Percentiles rank a stretch among this genome's conserved stretches.
Evolutionary conservation across 2,329 filamentous ascomycete genomes (phyloP).

Genomic region (Arthrocladium fulminans): DNA sequence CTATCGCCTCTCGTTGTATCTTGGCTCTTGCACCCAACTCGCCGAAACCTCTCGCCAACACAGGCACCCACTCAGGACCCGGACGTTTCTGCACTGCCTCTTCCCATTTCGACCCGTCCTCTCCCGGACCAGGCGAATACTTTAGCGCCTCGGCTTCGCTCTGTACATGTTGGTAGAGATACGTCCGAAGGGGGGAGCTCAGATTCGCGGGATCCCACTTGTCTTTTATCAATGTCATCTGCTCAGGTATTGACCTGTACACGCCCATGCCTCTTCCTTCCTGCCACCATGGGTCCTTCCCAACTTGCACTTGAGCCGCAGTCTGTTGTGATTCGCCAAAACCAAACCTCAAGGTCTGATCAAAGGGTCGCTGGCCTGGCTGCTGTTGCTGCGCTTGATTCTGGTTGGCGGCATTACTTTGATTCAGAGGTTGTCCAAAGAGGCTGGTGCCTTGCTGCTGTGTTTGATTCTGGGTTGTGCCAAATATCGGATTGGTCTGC

Average conservation of each 20-base stretch:
- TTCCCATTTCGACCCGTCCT: slow-evolving; percentile 56
- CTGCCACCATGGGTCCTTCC: slow-evolving; percentile 14
- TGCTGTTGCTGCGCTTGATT: slow-evolving; percentile 27
- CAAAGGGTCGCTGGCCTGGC: slow-evolving; percentile 33
- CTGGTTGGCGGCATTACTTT: slow-evolving; percentile 10
- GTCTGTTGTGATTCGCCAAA: slow-evolving; percentile 34
- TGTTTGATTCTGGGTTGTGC: slow-evolving; percentile 10
- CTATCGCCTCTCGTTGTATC: slow-evolving; percentile 49
- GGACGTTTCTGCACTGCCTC: slow-evolving; percentile 54
- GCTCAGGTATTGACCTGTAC: slow-evolving; percentile 53
- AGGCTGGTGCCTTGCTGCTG: slow-evolving; percentile 18
- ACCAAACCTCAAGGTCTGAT: slow-evolving; percentile 31
- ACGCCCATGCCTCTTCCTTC: slow-evolving; percentile 30
- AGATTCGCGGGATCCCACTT: slow-evolving; percentile 52
- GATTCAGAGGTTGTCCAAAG: too few species aligned
- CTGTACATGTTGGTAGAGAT: slow-evolving; percentile 55
- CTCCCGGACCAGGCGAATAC: slow-evolving; percentile 49
- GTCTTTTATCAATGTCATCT: slow-evolving; percentile 50
- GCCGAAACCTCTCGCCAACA: slow-evolving; percentile 52
- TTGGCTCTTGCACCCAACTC: slow-evolving; percentile 50
- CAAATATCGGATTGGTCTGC: slow-evolving; percentile 26
- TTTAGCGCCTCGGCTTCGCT: slow-evolving; percentile 50
- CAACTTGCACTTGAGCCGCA: slow-evolving; percentile 36
- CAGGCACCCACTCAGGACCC: slow-evolving; percentile 48
- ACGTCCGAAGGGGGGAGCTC: slow-evolving; percentile 49